phyloP scores from a whole-genome alignment of 2,329 filamentous ascomycete genomes.

The Anthostomella pinea region DNA sequence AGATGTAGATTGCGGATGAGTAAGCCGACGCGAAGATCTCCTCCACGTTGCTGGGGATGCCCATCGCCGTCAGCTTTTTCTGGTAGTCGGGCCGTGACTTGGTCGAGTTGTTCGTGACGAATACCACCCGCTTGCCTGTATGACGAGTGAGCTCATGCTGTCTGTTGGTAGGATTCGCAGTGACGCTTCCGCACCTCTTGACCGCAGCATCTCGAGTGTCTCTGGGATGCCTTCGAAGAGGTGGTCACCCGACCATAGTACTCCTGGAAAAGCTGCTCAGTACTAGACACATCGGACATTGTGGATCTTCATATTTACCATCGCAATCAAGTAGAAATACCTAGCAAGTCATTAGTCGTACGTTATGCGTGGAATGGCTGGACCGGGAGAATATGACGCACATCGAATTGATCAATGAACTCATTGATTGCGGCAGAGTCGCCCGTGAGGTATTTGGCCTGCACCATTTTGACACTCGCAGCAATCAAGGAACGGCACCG shows the following conservation, averaged over 20 bases:
- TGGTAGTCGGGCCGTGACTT: conserved; percentile 92
- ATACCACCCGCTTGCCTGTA: conserved; percentile 84
- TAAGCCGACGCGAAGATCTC: conserved; percentile 97
- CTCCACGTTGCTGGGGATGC: conserved; percentile 76
- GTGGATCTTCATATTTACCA: conserved; percentile 56
- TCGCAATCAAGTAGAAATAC: conserved; percentile 96
- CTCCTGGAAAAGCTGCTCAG: conserved; percentile 48
- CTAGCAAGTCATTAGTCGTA: conserved; percentile 42
- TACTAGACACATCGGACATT: background rate
- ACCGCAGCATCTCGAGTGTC: conserved; percentile 78
- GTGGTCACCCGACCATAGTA: conserved; percentile 94
- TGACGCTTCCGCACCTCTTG: conserved; percentile 59
- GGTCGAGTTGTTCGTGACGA: conserved; percentile 98
- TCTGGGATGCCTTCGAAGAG: conserved; percentile 82
- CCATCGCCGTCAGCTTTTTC: conserved; percentile 80
- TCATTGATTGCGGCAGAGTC: conserved; percentile 72
- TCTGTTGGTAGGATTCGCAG: background rate
- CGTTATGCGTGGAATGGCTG: conserved; percentile 10
- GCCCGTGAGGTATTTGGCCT: conserved; percentile 71
- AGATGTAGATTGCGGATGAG: conserved; percentile 93
- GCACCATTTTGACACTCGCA: conserved; percentile 28
- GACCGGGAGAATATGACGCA: conserved; percentile 48
- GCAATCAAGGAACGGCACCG: background rate
- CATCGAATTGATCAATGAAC: conserved; percentile 90
- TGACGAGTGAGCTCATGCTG: background rate